A percentile compares a stretch with the other conserved stretches of the same genome.
phyloP scores from a whole-genome alignment of 192 early-diverging fungal species.

The Coemansia biformis region DNA sequence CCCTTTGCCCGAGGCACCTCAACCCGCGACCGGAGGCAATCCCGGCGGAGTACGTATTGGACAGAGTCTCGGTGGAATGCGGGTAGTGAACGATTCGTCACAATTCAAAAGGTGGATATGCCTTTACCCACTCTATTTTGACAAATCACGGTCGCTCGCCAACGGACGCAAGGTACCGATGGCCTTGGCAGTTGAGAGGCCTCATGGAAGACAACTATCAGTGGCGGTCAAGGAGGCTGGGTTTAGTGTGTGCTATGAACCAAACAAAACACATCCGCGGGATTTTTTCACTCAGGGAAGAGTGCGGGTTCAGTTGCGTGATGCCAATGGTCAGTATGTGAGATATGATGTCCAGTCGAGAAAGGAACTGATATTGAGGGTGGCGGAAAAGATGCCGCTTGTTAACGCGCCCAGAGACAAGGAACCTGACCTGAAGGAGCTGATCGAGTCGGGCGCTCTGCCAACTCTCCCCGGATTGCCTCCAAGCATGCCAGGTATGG shows the following conservation, averaged over 20 bases:
- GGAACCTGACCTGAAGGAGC: slow-evolving; percentile 41
- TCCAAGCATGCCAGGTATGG: slow-evolving; percentile 1
- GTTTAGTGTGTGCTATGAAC: slow-evolving; percentile 61
- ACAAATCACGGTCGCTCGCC: slow-evolving; percentile 53
- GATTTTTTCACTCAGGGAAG: slow-evolving; percentile 69
- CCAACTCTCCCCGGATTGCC: slow-evolving; percentile 35
- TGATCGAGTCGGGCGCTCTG: slow-evolving; percentile 40
- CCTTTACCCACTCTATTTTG: slow-evolving; percentile 69
- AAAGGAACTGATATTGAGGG: slow-evolving; percentile 39
- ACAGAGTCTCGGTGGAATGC: slow-evolving; percentile 12
- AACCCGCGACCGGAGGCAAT: no score
- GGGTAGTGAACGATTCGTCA: slow-evolving; percentile 20
- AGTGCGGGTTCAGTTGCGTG: slow-evolving; percentile 59
- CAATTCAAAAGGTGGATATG: slow-evolving; percentile 59
- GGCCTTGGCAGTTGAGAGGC: slow-evolving; percentile 51
- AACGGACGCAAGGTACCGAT: slow-evolving; percentile 60
- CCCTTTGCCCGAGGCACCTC: no score
- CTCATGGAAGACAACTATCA: slow-evolving; percentile 60
- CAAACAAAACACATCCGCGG: slow-evolving; percentile 60
- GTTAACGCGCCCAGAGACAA: slow-evolving; percentile 29
- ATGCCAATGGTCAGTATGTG: slow-evolving; percentile 38
- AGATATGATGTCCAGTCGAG: slow-evolving; percentile 49
- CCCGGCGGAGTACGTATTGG: slow-evolving; percentile 16
- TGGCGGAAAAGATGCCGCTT: slow-evolving; percentile 19
- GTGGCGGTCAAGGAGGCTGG: slow-evolving; percentile 57